Conservation (phyloP, 306 rosid species). For the Fragaria iinumae region DNA sequence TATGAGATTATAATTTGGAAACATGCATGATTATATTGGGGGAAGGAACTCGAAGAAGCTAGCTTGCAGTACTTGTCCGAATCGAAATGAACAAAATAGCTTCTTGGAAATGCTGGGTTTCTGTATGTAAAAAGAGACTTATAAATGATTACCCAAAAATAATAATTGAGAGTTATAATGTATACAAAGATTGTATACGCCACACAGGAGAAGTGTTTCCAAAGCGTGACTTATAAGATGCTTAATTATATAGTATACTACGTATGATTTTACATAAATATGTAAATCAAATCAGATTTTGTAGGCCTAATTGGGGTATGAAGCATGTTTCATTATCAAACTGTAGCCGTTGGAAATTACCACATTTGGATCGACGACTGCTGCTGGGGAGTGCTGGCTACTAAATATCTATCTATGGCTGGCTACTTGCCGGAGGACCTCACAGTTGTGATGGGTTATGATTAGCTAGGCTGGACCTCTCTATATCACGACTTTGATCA, state of each 20-base stretch:
- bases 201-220: neutral
- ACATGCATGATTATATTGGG: neutral
- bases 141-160: neutral
- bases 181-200: neutral
- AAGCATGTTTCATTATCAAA: neutral
- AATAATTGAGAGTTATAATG: neutral
- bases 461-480: slow-evolving; percentile 1
- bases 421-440: neutral
- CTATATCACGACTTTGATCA: neutral
- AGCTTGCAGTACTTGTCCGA: neutral
- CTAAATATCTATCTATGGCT: neutral
- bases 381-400: neutral
- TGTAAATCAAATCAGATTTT: neutral
- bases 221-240: neutral
- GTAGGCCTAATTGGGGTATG: neutral
- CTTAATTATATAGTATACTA: neutral
- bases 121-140: neutral
- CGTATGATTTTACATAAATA: neutral
- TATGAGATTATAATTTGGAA: neutral
- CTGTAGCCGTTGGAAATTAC: neutral
- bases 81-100: slow-evolving; percentile 21
- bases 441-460: neutral
- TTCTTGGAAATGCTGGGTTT: neutral
- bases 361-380: neutral
- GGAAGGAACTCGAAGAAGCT: neutral